Base-by-base conservation (phyloP, 2,329 filamentous ascomycete species). In the Apiospora hydei region DNA sequence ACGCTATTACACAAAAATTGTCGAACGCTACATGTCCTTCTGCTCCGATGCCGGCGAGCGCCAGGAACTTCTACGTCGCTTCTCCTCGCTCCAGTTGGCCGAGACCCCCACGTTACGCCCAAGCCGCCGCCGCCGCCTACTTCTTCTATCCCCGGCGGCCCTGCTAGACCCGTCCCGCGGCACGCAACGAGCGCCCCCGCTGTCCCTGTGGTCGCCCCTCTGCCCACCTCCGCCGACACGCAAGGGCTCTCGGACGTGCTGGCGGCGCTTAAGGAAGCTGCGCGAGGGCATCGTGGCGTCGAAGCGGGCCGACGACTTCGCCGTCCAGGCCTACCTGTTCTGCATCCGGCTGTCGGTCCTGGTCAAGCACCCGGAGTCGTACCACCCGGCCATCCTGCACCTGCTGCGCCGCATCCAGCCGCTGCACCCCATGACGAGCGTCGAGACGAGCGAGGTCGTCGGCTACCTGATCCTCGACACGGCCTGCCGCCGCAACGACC, bases 261-360 rank as follows among this genome's bases (percentile, higher is more conserved):
- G 70, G 89, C 93, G 77, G 94, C 96, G 3, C 91, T 98, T 80
- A 92, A 92, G 96, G 74, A 98, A 98, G 81, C 89, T 99, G 44
- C 91, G 96, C 71, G 96, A 99, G 84, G 95, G 92, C 34, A 92
- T 98, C 67, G 90, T 97, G 3, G 94, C 94, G 16, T 91, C 93
- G 11, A 90, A 91, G 70, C 90, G 95, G 26, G 85, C 87, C 47
- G 93, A 98, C 79, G 86, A 89, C 70, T 99, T 99, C 82, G 92
- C 96, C 1, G 90, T 93, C n/a, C 91, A 95, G 76, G 94, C 92
- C 21, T 98, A 98, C 83, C 90, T 97, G 74, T 98, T 98, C 85
- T 94, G 94, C 77, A 94, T 97, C 77, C 92, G 95, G 71, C 87
- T 95, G 38, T 91, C 93, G 34, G 92, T 99, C 74, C 88, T 98